Evolutionary conservation across 805 yeast species (phyloP).

Genomic region (Starmerella stigmatis): DNA sequence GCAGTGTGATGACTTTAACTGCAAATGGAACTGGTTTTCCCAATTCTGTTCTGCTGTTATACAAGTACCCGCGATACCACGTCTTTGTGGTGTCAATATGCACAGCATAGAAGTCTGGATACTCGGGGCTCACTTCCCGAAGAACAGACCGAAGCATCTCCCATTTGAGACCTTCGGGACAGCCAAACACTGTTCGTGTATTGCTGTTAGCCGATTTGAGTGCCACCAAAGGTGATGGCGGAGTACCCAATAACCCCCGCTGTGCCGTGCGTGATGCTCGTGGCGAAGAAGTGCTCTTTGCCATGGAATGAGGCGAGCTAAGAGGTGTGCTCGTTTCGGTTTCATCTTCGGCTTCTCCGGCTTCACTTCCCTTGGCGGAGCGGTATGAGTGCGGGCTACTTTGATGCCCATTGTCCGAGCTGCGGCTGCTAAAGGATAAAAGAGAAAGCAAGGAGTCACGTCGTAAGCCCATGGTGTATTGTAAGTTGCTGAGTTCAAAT

Average conservation of each 20-base stretch:
- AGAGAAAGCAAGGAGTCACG: neutral
- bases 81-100: neutral
- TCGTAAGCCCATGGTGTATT: neutral
- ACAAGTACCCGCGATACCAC: conserved; percentile 1
- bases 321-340: neutral
- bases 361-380: too few relatives aligned
- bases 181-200: too few relatives aligned
- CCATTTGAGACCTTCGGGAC: neutral
- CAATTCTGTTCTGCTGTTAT: neutral
- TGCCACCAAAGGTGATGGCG: too few relatives aligned
- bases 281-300: conserved; percentile 1
- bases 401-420: neutral
- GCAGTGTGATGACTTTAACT: neutral
- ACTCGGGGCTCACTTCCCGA: neutral
- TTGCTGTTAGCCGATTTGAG: too few relatives aligned
- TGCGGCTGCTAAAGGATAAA: neutral
- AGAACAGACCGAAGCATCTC: neutral
- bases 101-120: conserved; percentile 1
- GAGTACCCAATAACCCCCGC: too few relatives aligned
- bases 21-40: neutral
- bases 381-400: neutral
- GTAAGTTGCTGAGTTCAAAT: neutral
- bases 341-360: too few relatives aligned
- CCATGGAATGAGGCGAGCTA: neutral
- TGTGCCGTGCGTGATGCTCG: too few relatives aligned